Base-by-base conservation (phyloP, 2,329 filamentous ascomycete species). In the Alternaria gansuensis region DNA sequence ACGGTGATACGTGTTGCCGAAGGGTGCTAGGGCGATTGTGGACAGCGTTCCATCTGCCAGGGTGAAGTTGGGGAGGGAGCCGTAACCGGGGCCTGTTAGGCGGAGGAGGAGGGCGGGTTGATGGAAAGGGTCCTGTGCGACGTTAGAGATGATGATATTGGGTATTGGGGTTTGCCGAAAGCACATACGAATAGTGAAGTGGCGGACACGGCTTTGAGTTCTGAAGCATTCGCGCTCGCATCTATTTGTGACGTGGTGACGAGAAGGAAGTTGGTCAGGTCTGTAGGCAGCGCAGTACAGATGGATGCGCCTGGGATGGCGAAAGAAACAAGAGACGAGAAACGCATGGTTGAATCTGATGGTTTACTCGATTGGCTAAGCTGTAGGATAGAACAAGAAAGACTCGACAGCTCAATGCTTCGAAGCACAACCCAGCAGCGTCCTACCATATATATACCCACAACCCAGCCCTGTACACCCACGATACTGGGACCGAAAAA, bases 51-150 rank as follows among this genome's bases (percentile, higher is more conserved):
- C 73, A 39, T 67, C 51, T 4, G 69, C 57, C 23, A 81, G 66
- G 3, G 75, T 79, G 68, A 80, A 80, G 45, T 58, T 69, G 2
- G 78, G 78, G 0, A 81, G 70, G 21, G 68, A 75, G 52, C 66
- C 68, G 61, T 80, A 81, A 59, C 77, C 77, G 0, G 75, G 70
- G 7, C 55, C 71, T 51, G 74, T 78, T 17, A 77, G 70, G 59
- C 78, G 78, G 23, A 81, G 71, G 56, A 75, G 66, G 63, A 77
- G 74, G 39, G 66, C 70, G 13, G 71, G 65, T 51, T 71, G 61
- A 52, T 76, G 66, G 69, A 72, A 71, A 1, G 78, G 76, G 45
- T 77, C 73, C 70, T 69, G 28, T 4, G 17, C n/a, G 17, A 28
- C 4, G 24, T 36, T 10, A 36, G 34, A 9, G 10, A 37, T 54